Evolutionary conservation across 805 yeast species (phyloP).

Genomic region (Kregervanrija pseudodelftensis): DNA sequence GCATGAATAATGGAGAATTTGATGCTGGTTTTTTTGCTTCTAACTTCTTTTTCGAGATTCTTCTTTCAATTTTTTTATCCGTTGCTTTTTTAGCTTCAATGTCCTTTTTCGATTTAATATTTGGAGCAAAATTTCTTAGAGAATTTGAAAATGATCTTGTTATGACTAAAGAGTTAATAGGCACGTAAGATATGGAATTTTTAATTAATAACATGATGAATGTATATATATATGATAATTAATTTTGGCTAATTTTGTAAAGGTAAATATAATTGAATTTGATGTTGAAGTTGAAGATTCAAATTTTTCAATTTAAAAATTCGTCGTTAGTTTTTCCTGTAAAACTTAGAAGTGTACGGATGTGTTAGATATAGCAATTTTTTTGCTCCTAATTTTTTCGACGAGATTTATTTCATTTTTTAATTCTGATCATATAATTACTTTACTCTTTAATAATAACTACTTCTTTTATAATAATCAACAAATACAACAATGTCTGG

Average conservation of each 20-base stretch:
- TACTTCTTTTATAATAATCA: neutral
- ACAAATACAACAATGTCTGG: constrained; percentile 23
- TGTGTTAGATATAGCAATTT: neutral
- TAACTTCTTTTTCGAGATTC: constrained; percentile 18
- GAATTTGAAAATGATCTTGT: neutral
- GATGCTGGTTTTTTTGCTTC: constrained; percentile 37
- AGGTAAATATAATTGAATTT: no score
- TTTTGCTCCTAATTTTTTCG: neutral
- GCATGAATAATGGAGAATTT: constrained; percentile 60
- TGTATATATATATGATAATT: no score
- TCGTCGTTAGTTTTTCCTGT: neutral
- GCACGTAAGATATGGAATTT: no score
- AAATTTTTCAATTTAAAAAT: neutral
- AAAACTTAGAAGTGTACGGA: neutral
- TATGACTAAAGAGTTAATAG: no score
- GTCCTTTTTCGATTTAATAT: constrained; percentile 24
- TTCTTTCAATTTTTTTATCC: constrained; percentile 20
- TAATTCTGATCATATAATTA: neutral
- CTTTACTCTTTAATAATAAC: neutral
- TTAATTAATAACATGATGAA: no score
- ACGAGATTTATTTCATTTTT: neutral
- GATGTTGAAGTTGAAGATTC: no score
- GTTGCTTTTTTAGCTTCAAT: constrained; percentile 19
- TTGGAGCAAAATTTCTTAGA: constrained; percentile 3
- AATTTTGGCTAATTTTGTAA: no score